A percentile compares a stretch with the other conserved stretches of the same genome.
Evolutionary conservation across 768 basidiomycete genomes (phyloP).

Genomic region (Suillus placidus): DNA sequence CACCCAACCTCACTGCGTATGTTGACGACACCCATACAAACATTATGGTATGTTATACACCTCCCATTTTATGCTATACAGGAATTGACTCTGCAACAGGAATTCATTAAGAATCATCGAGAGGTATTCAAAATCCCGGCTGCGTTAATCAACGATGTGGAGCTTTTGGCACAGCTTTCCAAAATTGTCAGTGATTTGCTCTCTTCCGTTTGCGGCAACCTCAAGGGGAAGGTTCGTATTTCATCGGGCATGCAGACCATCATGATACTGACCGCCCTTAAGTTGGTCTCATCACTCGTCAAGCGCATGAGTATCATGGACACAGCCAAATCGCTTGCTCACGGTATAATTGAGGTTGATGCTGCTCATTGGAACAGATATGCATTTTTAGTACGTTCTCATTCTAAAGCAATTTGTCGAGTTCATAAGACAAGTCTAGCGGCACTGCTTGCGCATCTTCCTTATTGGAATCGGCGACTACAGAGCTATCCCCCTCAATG

Average conservation of each 20-base stretch:
- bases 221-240: slow-evolving; percentile 2
- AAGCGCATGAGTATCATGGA: slow-evolving; percentile 11
- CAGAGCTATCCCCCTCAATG: not conserved
- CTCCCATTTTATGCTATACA: not conserved
- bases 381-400: slow-evolving; percentile 7
- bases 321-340: not conserved
- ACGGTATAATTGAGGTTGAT: slow-evolving; percentile 9
- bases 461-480: not conserved
- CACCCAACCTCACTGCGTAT: slow-evolving; percentile 7
- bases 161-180: slow-evolving; percentile 3
- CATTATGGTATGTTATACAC: slow-evolving; percentile 3
- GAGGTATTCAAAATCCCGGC: slow-evolving; percentile 7
- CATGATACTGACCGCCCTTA: not conserved
- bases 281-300: not conserved
- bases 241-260: not conserved
- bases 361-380: slow-evolving; percentile 11
- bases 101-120: slow-evolving; percentile 6
- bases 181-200: slow-evolving; percentile 6
- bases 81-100: not conserved
- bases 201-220: not conserved
- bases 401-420: not conserved
- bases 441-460: not conserved
- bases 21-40: slow-evolving; percentile 2
- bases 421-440: not conserved
- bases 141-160: not conserved